Evolutionary conservation across 306 rosid species (phyloP).

Genomic region (Malus sylvestris): DNA sequence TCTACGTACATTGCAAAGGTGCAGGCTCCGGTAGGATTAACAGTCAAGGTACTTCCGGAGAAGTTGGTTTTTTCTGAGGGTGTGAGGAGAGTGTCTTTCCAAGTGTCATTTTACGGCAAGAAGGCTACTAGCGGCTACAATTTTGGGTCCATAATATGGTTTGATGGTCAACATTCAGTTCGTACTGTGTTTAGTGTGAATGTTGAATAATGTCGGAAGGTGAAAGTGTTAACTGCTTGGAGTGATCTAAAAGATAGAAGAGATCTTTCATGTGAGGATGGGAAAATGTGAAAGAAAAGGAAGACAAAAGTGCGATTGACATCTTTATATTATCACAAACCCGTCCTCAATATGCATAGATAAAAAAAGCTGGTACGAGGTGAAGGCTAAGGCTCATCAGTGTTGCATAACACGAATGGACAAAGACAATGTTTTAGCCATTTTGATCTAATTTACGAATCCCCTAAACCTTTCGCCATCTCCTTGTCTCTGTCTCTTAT

Average conservation of each 20-base stretch:
- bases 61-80: slow-evolving; percentile 47
- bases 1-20: slow-evolving; percentile 65
- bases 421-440: background rate
- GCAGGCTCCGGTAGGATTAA: slow-evolving; percentile 50
- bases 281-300: background rate
- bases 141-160: slow-evolving; percentile 77
- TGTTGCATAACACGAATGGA: background rate
- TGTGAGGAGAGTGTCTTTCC: slow-evolving; percentile 39
- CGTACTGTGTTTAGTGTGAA: slow-evolving; percentile 60
- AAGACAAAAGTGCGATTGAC: background rate
- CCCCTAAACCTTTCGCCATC: background rate
- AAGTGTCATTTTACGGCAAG: slow-evolving; percentile 57
- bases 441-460: background rate
- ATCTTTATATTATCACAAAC: background rate
- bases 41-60: slow-evolving; percentile 54
- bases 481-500: background rate
- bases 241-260: background rate
- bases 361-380: background rate
- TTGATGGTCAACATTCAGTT: slow-evolving; percentile 61
- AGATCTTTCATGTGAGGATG: background rate
- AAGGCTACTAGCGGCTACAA: slow-evolving; percentile 63
- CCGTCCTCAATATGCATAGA: too few species aligned
- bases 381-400: background rate
- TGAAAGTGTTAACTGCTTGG: background rate
- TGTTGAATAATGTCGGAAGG: slow-evolving; percentile 30